Evolutionary conservation across 352 stramenopile genomes (phyloP), one percentile per base, ranked within the genome.

Genomic region (Thraustotheca clavata): DNA sequence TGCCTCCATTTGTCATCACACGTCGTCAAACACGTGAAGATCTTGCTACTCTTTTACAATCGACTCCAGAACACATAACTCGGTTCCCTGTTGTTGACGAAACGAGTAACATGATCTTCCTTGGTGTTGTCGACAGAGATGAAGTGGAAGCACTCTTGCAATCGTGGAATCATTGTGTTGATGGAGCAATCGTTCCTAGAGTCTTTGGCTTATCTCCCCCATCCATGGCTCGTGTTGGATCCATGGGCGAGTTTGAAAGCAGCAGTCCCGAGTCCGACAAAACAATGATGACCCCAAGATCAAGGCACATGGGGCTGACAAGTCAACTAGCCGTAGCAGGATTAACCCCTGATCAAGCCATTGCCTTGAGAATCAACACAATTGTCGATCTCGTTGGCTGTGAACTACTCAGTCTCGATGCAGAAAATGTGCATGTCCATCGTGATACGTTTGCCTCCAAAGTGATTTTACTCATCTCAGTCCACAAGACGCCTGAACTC

Each of bases 381-480:
- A 54, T 74, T 0, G 67, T 91, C 12, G 82, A 91, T 46, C 71
- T 91, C 35, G 73, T 91, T 4, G 55, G 66, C 24, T 62, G 87
- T 2, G 74, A 86, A 40, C 72, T 89, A 9, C 48, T 91, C 16
- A 76, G 68, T 20, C 70, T 91, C 20, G 82, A 91, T 63, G 67
- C 77, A 0, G 76, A 76, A 36, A 82, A 80, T 60, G 87, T 87
- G 52, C 79, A 86, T 52, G 82, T 88, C 34, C 77, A 86, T 62
- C 76, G 73, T 32, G 76, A 87, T 27, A 84, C 79, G 20, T 85
- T 72, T 41, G 80, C 79, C 47, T 88, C 77, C 33, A 80, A 89
- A 43, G 77, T 88, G 32, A 81, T 91, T 14, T 59, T 91, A n/a
- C 73, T 89, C 39, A 84, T 91, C 46, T 87, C 82, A 38, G 77